These are phyloP conservation scores for Aechmea fasciata DNA, from an alignment of 176 grass and related monocot species.

Conservation along the genomic window DNA sequence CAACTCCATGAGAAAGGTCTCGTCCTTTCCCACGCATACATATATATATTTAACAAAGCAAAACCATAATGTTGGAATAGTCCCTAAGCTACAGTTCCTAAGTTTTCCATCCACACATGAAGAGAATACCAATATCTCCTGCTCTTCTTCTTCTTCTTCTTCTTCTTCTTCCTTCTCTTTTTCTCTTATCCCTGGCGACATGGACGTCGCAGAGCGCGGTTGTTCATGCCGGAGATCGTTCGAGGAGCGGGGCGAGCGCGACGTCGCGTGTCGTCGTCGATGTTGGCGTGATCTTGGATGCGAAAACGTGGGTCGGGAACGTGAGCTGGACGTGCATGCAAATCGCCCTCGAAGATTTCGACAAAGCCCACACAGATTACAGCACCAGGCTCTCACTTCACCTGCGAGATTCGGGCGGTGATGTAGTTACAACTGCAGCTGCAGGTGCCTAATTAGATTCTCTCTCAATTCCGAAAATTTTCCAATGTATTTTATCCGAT, in stretches of 20 bases:
- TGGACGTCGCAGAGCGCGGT: conserved; percentile 11
- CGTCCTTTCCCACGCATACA: too few species aligned
- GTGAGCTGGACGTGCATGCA: conserved; percentile 34
- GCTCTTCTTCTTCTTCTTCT: too few species aligned
- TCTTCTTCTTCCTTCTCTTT: too few species aligned
- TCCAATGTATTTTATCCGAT: background rate
- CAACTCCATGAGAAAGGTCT: too few species aligned
- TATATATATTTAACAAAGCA: too few species aligned
- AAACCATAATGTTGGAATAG: too few species aligned
- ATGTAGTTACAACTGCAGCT: conserved; percentile 34
- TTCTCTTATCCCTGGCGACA: background rate
- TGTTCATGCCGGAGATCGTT: background rate
- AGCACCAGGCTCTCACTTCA: conserved; percentile 32
- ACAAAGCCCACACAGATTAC: conserved; percentile 18
- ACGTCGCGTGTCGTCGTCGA: conserved; percentile 19
- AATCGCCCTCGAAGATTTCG: conserved; percentile 60
- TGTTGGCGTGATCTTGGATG: conserved; percentile 46
- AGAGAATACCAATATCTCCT: too few species aligned
- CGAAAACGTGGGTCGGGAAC: conserved; percentile 23
- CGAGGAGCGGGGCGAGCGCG: background rate
- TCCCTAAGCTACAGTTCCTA: too few species aligned
- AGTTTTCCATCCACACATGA: too few species aligned
- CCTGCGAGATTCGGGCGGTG: conserved; percentile 29
- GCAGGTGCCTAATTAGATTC: conserved; percentile 26
- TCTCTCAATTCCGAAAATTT: background rate